phyloP scores from a whole-genome alignment of 371 early-diverging fungal genomes.

The Mucor velutinosus region DNA sequence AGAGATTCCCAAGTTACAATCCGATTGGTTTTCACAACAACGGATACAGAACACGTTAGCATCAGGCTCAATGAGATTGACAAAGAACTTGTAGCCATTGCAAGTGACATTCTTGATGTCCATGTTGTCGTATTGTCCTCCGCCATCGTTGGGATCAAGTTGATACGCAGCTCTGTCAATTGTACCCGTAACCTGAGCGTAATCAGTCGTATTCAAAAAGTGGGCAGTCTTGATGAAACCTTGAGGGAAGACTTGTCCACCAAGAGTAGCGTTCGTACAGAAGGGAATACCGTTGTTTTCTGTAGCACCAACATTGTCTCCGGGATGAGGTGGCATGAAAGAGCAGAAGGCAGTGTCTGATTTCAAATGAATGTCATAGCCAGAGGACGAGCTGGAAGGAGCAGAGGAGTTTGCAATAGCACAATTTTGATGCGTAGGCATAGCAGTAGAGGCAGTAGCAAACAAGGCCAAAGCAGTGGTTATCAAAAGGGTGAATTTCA shows the following conservation, averaged over 20 bases:
- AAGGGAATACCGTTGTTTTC: constrained; percentile 40
- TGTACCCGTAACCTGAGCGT: constrained; percentile 46
- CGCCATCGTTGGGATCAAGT: constrained; percentile 28
- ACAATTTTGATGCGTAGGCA: not conserved
- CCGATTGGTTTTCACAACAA: constrained; percentile 17
- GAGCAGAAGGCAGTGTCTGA: constrained; percentile 32
- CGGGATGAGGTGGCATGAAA: constrained; percentile 42
- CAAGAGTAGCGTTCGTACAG: constrained; percentile 31
- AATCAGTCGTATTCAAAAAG: constrained; percentile 17
- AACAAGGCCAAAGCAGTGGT: not conserved
- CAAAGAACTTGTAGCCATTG: constrained; percentile 44
- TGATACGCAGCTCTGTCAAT: constrained; percentile 26
- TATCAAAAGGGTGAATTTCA: not conserved
- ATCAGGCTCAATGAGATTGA: constrained; percentile 46
- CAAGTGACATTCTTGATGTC: constrained; percentile 28
- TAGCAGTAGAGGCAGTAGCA: not conserved
- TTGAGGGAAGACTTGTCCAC: constrained; percentile 32
- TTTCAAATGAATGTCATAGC: constrained; percentile 18
- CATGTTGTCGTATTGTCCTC: constrained; percentile 48
- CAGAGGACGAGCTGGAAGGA: not conserved
- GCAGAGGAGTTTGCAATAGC: not conserved
- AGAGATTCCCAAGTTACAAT: constrained; percentile 19
- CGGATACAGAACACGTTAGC: constrained; percentile 41
- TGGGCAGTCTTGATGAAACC: constrained; percentile 39
- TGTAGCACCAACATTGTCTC: constrained; percentile 35